Evolutionary conservation across 371 early-diverging fungal genomes (phyloP).

Genomic region (Umbelopsis sp.): DNA sequence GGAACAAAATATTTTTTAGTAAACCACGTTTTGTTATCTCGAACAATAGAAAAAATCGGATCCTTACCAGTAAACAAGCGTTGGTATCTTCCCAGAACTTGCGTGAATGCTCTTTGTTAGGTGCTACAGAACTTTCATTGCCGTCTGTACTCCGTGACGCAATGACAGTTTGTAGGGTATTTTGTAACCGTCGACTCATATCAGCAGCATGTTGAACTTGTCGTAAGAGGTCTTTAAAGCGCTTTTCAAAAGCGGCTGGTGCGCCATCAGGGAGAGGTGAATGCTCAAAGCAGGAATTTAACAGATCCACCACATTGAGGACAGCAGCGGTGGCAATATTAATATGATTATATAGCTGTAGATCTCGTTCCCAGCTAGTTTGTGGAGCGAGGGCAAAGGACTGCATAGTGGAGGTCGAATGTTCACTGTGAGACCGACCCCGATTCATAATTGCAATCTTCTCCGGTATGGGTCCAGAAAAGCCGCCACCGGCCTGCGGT

Average conservation of each 20-base stretch:
- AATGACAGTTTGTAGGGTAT: conserved; percentile 29
- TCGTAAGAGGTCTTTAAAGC: conserved; percentile 29
- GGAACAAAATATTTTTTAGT: not conserved
- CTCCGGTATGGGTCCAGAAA: not conserved
- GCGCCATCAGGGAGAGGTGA: conserved; percentile 18
- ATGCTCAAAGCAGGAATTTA: conserved; percentile 39
- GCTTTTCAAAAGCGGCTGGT: conserved; percentile 27
- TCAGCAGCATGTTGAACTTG: conserved; percentile 35
- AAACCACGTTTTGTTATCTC: no score
- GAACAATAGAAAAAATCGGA: no score
- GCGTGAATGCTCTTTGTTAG: conserved; percentile 26
- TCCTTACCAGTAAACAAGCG: conserved; percentile 43
- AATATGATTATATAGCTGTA: conserved; percentile 37
- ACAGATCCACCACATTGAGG: conserved; percentile 36
- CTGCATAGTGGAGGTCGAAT: conserved; percentile 20
- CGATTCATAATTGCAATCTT: conserved; percentile 12
- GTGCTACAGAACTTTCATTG: not conserved
- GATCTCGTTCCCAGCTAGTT: conserved; percentile 30
- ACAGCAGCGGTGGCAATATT: conserved; percentile 40
- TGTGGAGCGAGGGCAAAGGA: conserved; percentile 17
- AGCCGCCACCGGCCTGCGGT: conserved; percentile 1
- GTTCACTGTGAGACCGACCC: conserved; percentile 34
- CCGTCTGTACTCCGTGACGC: conserved; percentile 21
- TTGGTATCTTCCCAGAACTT: conserved; percentile 49
- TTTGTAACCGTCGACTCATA: conserved; percentile 32